Evolutionary conservation across 192 early-diverging fungal genomes (phyloP).

Genomic region (Backusella macrospora): DNA sequence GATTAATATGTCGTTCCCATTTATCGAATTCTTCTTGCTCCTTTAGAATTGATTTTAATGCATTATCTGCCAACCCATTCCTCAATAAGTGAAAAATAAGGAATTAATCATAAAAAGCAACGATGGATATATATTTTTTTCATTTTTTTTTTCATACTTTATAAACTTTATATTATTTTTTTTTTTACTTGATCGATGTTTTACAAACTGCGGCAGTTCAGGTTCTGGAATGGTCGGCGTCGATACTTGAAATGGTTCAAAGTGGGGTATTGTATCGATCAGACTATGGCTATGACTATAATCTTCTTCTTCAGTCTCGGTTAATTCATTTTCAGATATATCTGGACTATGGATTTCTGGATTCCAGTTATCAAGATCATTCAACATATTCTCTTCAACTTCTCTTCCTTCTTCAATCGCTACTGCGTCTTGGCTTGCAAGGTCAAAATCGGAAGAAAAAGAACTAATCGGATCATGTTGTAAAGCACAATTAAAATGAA

Average conservation of each 20-base stretch:
- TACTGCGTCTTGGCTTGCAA: background rate
- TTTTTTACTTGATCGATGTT: background rate
- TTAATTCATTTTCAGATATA: background rate
- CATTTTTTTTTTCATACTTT: no score
- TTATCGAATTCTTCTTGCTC: background rate
- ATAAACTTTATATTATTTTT: background rate
- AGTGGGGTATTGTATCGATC: background rate
- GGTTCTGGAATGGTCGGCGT: background rate
- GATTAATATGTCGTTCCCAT: background rate
- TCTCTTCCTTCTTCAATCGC: background rate
- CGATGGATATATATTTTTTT: no score
- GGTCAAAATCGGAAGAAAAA: background rate
- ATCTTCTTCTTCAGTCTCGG: background rate
- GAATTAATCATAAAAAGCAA: no score
- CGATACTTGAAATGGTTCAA: background rate
- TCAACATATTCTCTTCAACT: background rate
- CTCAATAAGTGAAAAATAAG: no score
- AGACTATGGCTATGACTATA: background rate
- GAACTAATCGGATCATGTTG: background rate
- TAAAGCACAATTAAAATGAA: background rate
- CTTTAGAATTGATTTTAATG: background rate
- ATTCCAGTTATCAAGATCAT: conserved; percentile 8
- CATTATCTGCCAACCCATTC: conserved; percentile 8
- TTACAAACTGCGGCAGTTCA: background rate
- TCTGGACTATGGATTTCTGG: background rate